Percentiles rank a stretch among this genome's conserved stretches.
These are phyloP conservation scores for Helianthus annuus DNA, from an alignment of 129 eudicot species.

Conservation along the genomic window DNA sequence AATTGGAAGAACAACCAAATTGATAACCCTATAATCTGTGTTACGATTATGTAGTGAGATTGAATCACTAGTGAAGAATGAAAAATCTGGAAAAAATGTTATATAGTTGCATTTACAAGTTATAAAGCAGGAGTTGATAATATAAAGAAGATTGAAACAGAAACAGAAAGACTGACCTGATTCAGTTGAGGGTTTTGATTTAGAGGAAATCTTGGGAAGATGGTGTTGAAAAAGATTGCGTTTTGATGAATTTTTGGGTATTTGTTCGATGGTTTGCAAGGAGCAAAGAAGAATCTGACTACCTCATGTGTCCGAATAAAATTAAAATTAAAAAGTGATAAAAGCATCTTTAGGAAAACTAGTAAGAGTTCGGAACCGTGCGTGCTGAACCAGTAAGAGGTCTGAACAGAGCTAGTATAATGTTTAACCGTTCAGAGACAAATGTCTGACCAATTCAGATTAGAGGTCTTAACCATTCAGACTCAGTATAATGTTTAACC, in stretches of 20 bases:
- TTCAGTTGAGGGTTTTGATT: slow-evolving; percentile 25
- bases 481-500: too few species aligned
- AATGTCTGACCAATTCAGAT: too few species aligned
- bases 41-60: not conserved
- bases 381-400: too few species aligned
- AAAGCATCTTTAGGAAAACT: too few species aligned
- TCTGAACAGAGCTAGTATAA: too few species aligned
- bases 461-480: too few species aligned
- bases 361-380: too few species aligned
- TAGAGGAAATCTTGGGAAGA: slow-evolving; percentile 15
- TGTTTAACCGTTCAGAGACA: too few species aligned
- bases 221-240: slow-evolving; percentile 16
- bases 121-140: not conserved
- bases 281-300: too few species aligned
- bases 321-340: too few species aligned
- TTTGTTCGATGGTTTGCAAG: too few species aligned
- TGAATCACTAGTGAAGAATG: not conserved
- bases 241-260: slow-evolving; percentile 10
- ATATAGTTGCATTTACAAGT: not conserved
- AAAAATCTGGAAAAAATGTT: not conserved
- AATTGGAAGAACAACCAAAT: not conserved
- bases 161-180: slow-evolving; percentile 34
- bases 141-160: slow-evolving; percentile 2
- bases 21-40: slow-evolving; percentile 14
- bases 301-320: too few species aligned